phyloP scores from a whole-genome alignment of 2,329 filamentous ascomycete species.

The Aurifilum marmelostoma region DNA sequence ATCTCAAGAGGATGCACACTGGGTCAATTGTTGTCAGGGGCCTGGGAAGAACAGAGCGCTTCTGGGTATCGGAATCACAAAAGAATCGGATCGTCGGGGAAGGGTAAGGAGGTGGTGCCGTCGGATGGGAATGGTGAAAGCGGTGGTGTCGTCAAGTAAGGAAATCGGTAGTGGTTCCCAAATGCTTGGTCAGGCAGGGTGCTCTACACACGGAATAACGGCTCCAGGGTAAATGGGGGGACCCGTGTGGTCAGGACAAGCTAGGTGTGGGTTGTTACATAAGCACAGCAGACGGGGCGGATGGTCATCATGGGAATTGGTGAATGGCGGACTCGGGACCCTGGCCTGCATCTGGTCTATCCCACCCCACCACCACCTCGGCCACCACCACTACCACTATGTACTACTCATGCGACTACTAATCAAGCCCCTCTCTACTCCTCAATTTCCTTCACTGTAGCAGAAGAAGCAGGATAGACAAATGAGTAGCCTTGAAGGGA shows the following conservation, averaged over 20 bases:
- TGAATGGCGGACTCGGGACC: not conserved
- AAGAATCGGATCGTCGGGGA: not conserved
- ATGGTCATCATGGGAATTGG: slow-evolving; percentile 6
- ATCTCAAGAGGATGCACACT: not conserved
- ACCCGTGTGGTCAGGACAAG: not conserved
- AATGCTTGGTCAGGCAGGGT: slow-evolving; percentile 6
- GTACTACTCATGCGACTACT: not conserved
- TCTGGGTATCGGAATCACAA: not conserved
- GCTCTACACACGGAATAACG: slow-evolving; percentile 6
- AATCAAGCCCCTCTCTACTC: too few species aligned
- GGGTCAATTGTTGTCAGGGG: not conserved
- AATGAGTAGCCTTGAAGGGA: not conserved
- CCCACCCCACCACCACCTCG: not conserved
- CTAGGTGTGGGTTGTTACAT: slow-evolving; percentile 1
- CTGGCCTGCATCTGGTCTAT: not conserved
- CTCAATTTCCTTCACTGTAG: not conserved
- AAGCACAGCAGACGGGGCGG: slow-evolving; percentile 4
- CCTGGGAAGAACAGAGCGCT: not conserved
- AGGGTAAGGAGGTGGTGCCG: not conserved
- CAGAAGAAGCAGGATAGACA: not conserved
- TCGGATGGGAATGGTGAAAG: not conserved
- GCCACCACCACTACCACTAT: not conserved
- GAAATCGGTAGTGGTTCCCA: slow-evolving; percentile 9
- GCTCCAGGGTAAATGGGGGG: slow-evolving; percentile 12
- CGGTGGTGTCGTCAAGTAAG: not conserved